Evolutionary conservation across 257 asterid species (phyloP), one percentile per base, ranked within the genome.

Genomic region (Craterostigma plantagineum): DNA sequence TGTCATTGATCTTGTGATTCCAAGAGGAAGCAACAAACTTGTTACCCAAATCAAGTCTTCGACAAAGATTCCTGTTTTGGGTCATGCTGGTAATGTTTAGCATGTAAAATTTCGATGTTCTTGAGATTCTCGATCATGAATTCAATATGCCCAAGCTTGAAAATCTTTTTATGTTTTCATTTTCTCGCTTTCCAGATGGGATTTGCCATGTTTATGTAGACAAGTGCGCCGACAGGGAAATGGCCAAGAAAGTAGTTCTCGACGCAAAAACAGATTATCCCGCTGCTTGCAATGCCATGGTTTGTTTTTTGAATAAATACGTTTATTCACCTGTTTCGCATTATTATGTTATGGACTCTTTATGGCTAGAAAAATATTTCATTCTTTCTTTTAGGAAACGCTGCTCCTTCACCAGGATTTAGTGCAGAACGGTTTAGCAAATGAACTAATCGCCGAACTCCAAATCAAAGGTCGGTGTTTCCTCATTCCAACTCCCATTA

Each of bases 281-380:
- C 43, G 92, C 94, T 27, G 92, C 94, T 44, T 82, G 92, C 67
- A 82, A 82, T 61, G 90, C 94, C 9, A 78, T 82, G 91, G 94
- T 82, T 23, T 40, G 18, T 33, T 14, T 34, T n/a, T n/a, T n/a
- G n/a, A 40, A 11, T 11, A 11, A 14, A 14, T 11, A 40, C 16
- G 3, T 7, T 40, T 1, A 40, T 40, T 40, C 4, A 3, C 16
- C 4, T 40, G 1, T 8, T 8, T 40, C 5, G n/a, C n/a, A n/a
- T 40, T 40, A 40, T 40, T 16, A 23, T n/a, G n/a, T n/a, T n/a
- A n/a, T n/a, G 6, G 6, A 23, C 30, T 2, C 14, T 36, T 9
- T 36, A 18, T 43, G n/a, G 12, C 14, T 7, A 16, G 17, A n/a
- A 43, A 17, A 1, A 9, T 13, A 10, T 37, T 38, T 16, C 30